Base-by-base conservation (phyloP, 768 basidiomycete species). In the Tremella yokohamensis region DNA sequence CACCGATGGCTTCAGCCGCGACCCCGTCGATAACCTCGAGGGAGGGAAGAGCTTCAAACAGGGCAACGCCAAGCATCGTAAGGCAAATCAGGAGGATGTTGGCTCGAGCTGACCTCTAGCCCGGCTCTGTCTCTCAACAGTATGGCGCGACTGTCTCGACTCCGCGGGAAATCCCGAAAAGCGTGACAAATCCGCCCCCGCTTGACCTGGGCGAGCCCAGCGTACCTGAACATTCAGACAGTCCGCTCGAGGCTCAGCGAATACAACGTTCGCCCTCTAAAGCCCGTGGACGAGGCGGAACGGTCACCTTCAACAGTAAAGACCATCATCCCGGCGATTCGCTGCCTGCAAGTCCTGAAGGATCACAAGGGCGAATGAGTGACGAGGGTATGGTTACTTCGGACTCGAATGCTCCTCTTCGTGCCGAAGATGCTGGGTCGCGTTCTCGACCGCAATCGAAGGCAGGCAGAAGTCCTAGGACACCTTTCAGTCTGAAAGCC, bases 121-220 rank as follows among this genome's bases (percentile, higher is more conserved):
- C 29, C 29, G 51, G 47, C 22, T 45, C 42, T 29, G 22, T 26
- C 20, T 51, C 26, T 29, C 62, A 54, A n/a, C 29, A 49, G 20
- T 61, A 63, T 40, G 64, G 62, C 12, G 49, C 62, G 13, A 65
- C 64, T 4, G 48, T 40, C 9, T 39, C 38, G 18, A 62, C 54
- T 57, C 68, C 68, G 9, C 13, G 60, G 38, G 60, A 48, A 8
- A 49, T 52, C 11, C 24, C 29, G 15, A 8, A 38, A 18, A 19
- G 40, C 13, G 24, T 48, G 4, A 8, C 34, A 3, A 34, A 51
- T 34, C 68, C 68, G 52, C 68, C 68, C 3, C 64, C 68, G 1
- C 60, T 69, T 1, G 68, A 69, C 39, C 13, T 69, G 12, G 68
- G 68, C 16, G 60, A 63, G 29, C 56, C 68, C 7, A 52, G 62